phyloP scores from a whole-genome alignment of 148 eudicot genomes.

The Oxyria digyna region DNA sequence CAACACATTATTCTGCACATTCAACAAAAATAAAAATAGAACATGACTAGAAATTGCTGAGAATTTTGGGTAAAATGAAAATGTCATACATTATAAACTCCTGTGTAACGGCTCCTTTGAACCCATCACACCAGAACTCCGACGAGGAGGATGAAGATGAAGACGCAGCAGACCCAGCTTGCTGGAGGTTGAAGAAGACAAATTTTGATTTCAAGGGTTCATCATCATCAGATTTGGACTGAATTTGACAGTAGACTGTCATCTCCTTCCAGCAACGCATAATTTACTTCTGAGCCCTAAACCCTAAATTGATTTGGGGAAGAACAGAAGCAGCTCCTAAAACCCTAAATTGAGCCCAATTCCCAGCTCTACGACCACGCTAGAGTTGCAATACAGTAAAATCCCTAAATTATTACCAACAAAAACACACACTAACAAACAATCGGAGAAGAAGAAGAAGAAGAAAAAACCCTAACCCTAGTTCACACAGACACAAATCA shows the following conservation, averaged over 20 bases:
- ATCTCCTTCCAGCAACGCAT: not conserved
- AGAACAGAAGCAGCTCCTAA: constrained; percentile 4
- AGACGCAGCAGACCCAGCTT: not conserved
- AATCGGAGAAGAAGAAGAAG: not conserved
- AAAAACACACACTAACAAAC: not conserved
- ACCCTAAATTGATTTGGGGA: constrained; percentile 10
- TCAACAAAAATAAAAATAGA: not conserved
- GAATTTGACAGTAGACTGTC: not conserved
- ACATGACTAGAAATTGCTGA: constrained; percentile 3
- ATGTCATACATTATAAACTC: constrained; percentile 6
- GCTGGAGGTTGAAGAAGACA: not conserved
- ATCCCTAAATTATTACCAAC: constrained; percentile 1
- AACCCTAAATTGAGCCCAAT: constrained; percentile 13
- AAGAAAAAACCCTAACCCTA: constrained; percentile 4
- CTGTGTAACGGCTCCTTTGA: constrained; percentile 6
- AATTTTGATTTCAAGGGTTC: too few species aligned
- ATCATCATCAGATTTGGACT: not conserved
- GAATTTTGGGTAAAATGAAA: not conserved
- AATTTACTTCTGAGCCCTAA: constrained; percentile 3
- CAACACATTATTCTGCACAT: constrained; percentile 5
- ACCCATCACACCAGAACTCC: constrained; percentile 1
- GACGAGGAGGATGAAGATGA: not conserved
- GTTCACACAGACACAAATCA: constrained; percentile 1
- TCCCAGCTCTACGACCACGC: constrained; percentile 15
- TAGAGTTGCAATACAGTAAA: constrained; percentile 4